Conservation (phyloP, 257 asterid genomes). For the Anisodus tanguticus region DNA sequence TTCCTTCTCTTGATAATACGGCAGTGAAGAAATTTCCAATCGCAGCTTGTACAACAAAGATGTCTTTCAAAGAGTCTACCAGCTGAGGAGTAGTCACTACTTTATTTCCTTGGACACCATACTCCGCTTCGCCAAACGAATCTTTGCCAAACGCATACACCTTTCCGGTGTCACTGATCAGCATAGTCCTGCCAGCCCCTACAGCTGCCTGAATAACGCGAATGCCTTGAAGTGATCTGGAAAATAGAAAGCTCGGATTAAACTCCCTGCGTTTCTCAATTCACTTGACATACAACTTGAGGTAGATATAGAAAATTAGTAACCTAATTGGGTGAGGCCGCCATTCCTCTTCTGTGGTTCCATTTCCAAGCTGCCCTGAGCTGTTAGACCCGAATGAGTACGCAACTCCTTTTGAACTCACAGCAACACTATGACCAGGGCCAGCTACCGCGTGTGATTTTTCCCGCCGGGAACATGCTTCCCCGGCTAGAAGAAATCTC, state of each 20-base stretch:
- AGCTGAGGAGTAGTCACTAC: conserved; percentile 70
- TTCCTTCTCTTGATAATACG: conserved; percentile 89
- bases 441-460: conserved; percentile 97
- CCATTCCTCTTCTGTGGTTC: conserved; percentile 73
- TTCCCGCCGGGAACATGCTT: conserved; percentile 86
- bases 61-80: conserved; percentile 87
- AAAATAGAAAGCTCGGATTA: conserved; percentile 43
- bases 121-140: conserved; percentile 89
- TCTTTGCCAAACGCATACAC: conserved; percentile 94
- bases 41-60: conserved; percentile 96
- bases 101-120: conserved; percentile 73
- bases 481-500: conserved; percentile 91
- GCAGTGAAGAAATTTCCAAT: conserved; percentile 98
- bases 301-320: conserved; percentile 10
- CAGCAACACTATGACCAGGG: conserved; percentile 97
- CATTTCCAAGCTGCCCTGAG: conserved; percentile 98
- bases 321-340: conserved; percentile 83
- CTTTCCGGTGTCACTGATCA: conserved; percentile 76
- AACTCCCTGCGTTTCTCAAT: conserved; percentile 24
- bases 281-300: conserved; percentile 32
- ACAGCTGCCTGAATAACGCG: conserved; percentile 93
- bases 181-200: conserved; percentile 93
- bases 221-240: conserved; percentile 87
- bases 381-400: conserved; percentile 89
- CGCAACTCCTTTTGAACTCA: conserved; percentile 81